Base-by-base conservation (phyloP, 2,329 filamentous ascomycete species). In the Pseudogymnoascus sp. region DNA sequence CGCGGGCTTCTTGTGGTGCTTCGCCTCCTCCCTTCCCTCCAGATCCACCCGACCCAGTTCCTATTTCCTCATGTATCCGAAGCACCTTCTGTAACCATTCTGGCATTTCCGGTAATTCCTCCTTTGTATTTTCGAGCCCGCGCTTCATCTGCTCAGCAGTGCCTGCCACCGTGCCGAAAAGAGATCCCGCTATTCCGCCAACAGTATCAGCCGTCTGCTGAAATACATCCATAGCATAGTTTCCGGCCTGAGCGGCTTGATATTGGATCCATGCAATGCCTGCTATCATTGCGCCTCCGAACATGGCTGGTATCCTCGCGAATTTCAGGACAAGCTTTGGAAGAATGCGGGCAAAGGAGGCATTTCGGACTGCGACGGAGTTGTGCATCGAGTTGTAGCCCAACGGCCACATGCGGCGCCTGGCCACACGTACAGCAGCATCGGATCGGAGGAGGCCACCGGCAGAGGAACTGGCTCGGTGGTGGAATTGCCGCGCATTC, bases 191-290 rank as follows among this genome's bases (percentile, higher is more conserved):
- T 2, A 89, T 84, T 37, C 78, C 83, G 3, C 85, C 80, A 12
- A 92, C 86, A 7, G 85, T 83, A 66, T 95, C 90, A 42, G 82
- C 88, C 4, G 91, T 89, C 64, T 82, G 84, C 63, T 83, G 86
- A 70, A 94, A 86, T 33, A 96, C 73, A 69, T 95, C 91, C 65
- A 89, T 80, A 2, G 86, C 88, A 75, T 89, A 92, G 65, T 84
- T 91, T 65, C 89, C 89, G 21, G 89, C 88, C 79, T 91, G 90
- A 63, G 88, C 86, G 66, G 94, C 93, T 76, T 99, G 94, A 74
- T 99, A 97, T 74, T 99, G 94, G 59, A 99, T 78, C 82, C 96
- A 99, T 25, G 92, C 92, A 64, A 95, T 78, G 2, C 90, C 90
- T 12, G 91, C 92, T 68, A 99, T 84, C 71, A 92, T 90, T 56